Evolutionary conservation across 345 rosid genomes (phyloP).

Genomic region (Kandelia obovata): DNA sequence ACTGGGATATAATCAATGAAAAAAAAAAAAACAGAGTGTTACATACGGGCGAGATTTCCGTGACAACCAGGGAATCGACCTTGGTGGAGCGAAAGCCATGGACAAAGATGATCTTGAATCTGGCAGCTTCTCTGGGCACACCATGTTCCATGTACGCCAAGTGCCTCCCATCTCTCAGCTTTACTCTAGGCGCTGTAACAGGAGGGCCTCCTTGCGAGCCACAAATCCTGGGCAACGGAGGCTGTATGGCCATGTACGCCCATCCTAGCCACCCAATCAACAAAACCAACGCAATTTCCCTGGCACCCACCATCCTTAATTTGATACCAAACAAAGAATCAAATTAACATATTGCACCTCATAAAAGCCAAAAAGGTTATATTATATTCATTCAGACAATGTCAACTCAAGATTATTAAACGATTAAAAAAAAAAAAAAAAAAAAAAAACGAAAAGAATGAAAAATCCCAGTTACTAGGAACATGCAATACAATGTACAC

Average conservation of each 20-base stretch:
- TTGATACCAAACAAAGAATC: too few species aligned
- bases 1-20: neutral
- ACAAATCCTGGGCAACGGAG: conserved; percentile 21
- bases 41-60: conserved; percentile 1
- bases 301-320: neutral
- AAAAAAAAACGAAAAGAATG: too few species aligned
- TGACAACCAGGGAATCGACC: neutral
- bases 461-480: too few species aligned
- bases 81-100: conserved; percentile 17
- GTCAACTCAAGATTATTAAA: too few species aligned
- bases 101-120: conserved; percentile 16
- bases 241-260: conserved; percentile 16
- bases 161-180: conserved; percentile 28
- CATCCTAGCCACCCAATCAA: conserved; percentile 19
- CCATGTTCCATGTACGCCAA: conserved; percentile 24
- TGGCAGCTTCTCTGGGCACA: conserved; percentile 19
- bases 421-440: too few species aligned
- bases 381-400: too few species aligned
- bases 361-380: too few species aligned
- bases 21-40: neutral
- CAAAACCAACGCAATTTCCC: conserved; percentile 8
- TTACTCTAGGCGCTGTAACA: conserved; percentile 25
- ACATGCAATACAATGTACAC: too few species aligned
- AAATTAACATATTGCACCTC: too few species aligned
- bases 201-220: conserved; percentile 18